Evolutionary conservation across 2,329 filamentous ascomycete species (phyloP).

Genomic region (Colletotrichum somersetense): DNA sequence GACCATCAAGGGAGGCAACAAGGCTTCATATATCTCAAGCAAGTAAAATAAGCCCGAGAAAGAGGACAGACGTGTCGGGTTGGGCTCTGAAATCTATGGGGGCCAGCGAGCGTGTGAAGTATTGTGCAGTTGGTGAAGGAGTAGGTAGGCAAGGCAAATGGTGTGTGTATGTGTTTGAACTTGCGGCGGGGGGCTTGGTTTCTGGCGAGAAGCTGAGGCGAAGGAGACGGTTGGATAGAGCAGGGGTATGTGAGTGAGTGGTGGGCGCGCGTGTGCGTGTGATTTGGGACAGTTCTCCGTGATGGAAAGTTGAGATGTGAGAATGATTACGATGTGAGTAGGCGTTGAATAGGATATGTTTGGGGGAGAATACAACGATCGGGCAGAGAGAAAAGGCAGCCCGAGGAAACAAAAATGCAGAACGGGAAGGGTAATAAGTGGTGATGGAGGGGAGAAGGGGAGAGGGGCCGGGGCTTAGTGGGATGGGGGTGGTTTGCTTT

Average conservation of each 20-base stretch:
- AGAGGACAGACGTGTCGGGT: not conserved
- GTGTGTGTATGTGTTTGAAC: conserved; percentile 30
- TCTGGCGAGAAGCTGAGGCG: conserved; percentile 30
- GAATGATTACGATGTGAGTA: conserved; percentile 26
- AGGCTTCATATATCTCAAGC: conserved; percentile 38
- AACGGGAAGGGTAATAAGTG: conserved; percentile 9
- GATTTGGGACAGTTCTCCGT: conserved; percentile 21
- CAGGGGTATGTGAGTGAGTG: conserved; percentile 29
- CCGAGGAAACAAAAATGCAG: conserved; percentile 6
- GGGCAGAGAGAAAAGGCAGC: conserved; percentile 29
- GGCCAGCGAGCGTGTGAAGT: conserved; percentile 19
- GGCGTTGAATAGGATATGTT: conserved; percentile 11
- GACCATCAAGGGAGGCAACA: conserved; percentile 22
- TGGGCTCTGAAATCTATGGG: conserved; percentile 18
- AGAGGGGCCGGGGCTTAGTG: not conserved
- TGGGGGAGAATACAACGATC: conserved; percentile 10
- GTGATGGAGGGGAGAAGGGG: conserved; percentile 18
- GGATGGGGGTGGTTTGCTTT: conserved; percentile 20
- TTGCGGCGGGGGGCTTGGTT: conserved; percentile 25
- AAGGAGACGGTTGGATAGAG: conserved; percentile 32
- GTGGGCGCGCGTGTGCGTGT: conserved; percentile 4
- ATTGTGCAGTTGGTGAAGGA: conserved; percentile 31
- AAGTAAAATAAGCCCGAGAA: conserved; percentile 2
- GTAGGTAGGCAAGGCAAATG: conserved; percentile 19
- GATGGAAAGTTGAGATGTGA: conserved; percentile 20